Conservation (phyloP, 2,329 filamentous ascomycete genomes). For the Cladosporium velox region DNA sequence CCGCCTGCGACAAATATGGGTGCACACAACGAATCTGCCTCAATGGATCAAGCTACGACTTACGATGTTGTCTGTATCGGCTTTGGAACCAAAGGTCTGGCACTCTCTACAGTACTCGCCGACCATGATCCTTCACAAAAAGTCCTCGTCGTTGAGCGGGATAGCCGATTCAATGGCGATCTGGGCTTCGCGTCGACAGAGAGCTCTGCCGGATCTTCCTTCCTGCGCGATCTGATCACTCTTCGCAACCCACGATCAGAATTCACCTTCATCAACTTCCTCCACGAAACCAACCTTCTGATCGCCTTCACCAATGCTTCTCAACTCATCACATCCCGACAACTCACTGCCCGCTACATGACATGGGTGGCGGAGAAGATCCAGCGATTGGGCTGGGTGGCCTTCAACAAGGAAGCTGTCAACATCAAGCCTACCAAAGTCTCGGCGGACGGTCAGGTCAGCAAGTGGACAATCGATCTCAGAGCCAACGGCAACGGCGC, state of each 20-base stretch:
- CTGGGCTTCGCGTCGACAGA: slow-evolving; percentile 28
- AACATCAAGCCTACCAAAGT: slow-evolving; percentile 26
- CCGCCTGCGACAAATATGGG: neutral
- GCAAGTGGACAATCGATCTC: slow-evolving; percentile 26
- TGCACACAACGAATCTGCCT: neutral
- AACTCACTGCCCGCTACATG: slow-evolving; percentile 33
- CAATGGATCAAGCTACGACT: slow-evolving; percentile 12
- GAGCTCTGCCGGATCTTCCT: slow-evolving; percentile 26
- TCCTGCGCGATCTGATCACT: slow-evolving; percentile 34
- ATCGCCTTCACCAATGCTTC: slow-evolving; percentile 34
- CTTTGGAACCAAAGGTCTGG: slow-evolving; percentile 30
- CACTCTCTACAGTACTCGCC: slow-evolving; percentile 30
- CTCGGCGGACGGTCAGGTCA: slow-evolving; percentile 21
- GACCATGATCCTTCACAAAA: slow-evolving; percentile 24
- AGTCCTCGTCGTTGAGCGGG: slow-evolving; percentile 30
- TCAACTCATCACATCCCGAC: slow-evolving; percentile 28
- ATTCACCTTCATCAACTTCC: slow-evolving; percentile 36
- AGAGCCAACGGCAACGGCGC: slow-evolving; percentile 24
- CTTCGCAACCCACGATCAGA: slow-evolving; percentile 33
- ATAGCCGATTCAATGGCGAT: slow-evolving; percentile 26
- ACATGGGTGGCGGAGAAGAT: slow-evolving; percentile 32
- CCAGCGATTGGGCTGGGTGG: slow-evolving; percentile 29
- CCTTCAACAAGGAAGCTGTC: slow-evolving; percentile 28
- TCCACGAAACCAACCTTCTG: slow-evolving; percentile 32
- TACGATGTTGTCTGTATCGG: slow-evolving; percentile 33